Evolutionary conservation across 2,329 filamentous ascomycete genomes (phyloP), one percentile per base, ranked within the genome.

Genomic region (Alternaria consortialis): DNA sequence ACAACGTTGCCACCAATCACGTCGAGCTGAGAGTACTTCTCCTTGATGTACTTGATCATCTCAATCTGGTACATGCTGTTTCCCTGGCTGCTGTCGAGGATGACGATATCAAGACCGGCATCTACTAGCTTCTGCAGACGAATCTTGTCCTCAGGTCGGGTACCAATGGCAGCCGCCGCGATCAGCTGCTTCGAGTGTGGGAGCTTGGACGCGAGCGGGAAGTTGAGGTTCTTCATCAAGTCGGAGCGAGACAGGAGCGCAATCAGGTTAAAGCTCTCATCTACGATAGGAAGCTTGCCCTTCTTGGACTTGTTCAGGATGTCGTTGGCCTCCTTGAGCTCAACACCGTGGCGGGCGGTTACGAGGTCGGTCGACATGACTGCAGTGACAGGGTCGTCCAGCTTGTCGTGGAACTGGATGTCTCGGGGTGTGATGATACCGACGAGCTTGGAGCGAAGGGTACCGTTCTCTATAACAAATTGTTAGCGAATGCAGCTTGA

Each of bases 1-100:
- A 99, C 95, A 70, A 99, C 95, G 83, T 99, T 99, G 83, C 95
- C 95, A 77, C 91, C 96, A 77, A 99, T 97, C 78, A 99, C 95
- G 72, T 99, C 94, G 65, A 99, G 86, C 51, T 85, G 83, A 32
- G 94, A 93, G 84, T 90, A 94, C 72, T 90, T 92, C 70, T 90
- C 80, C 87, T 99, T 99, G 84, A 95, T 87, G 86, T 90, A 98
- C 83, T 94, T 93, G 84, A 99, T 88, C 95, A 99, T 99, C 64
- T 97, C 93, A 67, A 98, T 90, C 84, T 98, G 94, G 87, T 94
- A 99, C 85, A 98, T 93, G 82, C 91, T 95, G 88, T 98, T 98
- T 70, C 95, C 95, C 84, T 99, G 95, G 77, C 92, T 96, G 82
- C 91, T 95, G 85, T 99, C 95, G 54, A 99, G 88, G 72, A 99